Percentiles rank a stretch among this genome's conserved stretches.
These are phyloP conservation scores for Talaromyces thailandensis DNA, from an alignment of 495 filamentous ascomycete genomes.

Conservation along the genomic window DNA sequence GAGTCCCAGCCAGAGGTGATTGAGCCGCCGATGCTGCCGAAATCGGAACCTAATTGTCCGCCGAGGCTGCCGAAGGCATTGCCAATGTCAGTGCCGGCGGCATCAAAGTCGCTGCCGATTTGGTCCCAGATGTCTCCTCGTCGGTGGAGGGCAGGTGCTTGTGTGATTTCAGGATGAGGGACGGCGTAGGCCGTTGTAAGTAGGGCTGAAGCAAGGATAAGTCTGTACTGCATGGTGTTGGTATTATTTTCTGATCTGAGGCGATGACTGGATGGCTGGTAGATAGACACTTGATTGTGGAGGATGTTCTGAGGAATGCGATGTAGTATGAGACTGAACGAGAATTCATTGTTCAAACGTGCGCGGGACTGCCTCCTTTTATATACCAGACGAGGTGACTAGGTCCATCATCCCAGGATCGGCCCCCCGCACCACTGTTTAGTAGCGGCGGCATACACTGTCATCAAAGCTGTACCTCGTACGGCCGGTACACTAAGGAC, in stretches of 20 bases:
- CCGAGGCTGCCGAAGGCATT: constrained; percentile 1
- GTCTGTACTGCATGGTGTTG: constrained; percentile 5
- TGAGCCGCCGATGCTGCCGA: neutral
- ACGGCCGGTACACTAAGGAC: neutral
- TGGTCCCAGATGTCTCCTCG: constrained; percentile 2
- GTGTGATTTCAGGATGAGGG: constrained; percentile 6
- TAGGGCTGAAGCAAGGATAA: constrained; percentile 4
- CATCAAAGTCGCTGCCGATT: constrained; percentile 4
- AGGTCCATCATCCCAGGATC: neutral
- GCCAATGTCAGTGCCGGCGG: constrained; percentile 3
- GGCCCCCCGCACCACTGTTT: neutral
- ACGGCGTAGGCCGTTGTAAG: neutral
- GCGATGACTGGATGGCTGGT: neutral
- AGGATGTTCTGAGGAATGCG: neutral
- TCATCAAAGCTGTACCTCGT: neutral
- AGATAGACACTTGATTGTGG: neutral
- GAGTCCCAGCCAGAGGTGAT: constrained; percentile 5
- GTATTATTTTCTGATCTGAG: neutral
- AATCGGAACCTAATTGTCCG: neutral
- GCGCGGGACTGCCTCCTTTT: constrained; percentile 3
- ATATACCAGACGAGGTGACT: neutral
- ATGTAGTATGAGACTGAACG: neutral
- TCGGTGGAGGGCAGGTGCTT: neutral
- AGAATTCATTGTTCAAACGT: neutral
- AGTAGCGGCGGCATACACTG: neutral